Base-by-base conservation (phyloP, 441 rosid species). In the Adansonia gregorii region DNA sequence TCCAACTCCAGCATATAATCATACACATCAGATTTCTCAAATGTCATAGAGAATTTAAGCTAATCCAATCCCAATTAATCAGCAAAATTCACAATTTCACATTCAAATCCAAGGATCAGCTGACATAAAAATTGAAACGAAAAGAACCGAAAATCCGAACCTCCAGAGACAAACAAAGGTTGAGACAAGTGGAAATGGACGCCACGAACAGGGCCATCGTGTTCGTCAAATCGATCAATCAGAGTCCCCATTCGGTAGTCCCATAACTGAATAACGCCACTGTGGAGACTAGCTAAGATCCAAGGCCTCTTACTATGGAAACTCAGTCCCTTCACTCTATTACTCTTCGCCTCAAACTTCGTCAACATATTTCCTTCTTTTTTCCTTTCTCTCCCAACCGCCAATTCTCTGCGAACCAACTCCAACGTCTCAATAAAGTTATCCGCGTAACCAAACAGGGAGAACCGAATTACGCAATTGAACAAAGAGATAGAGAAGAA, bases 211-310 rank as follows among this genome's bases (percentile, higher is more conserved):
- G 97, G 97, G n/a, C 98, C 98, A 61, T 93, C 97, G 39, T 93
- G 98, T 87, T 92, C 94, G 7, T 93, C 98, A 41, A 93, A 93
- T 39, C 92, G 79, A 78, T 92, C 95, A 27, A 93, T 93, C 63
- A 93, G 78, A 11, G 97, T 90, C 46, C 98, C 98, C 97, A 92
- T 90, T 10, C 95, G 89, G 70, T 92, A 92, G 84, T 93, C 98
- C 97, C 98, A 93, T n/a, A 93, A 89, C 88, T 92, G 97, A 82
- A 93, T 89, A 83, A 90, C 97, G 45, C 98, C 98, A 67, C 95
- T 90, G 84, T 92, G 98, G 46, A 93, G 92, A 86, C 97, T 92
- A 10, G 98, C 95, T 46, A 92, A 88, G 85, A 93, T 93, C 98
- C 98, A 93, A 67, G 98, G 98, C 76, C 94, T 83, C 81, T 92